phyloP scores from a whole-genome alignment of 2,329 filamentous ascomycete genomes.

The Penicillium corylophilum region DNA sequence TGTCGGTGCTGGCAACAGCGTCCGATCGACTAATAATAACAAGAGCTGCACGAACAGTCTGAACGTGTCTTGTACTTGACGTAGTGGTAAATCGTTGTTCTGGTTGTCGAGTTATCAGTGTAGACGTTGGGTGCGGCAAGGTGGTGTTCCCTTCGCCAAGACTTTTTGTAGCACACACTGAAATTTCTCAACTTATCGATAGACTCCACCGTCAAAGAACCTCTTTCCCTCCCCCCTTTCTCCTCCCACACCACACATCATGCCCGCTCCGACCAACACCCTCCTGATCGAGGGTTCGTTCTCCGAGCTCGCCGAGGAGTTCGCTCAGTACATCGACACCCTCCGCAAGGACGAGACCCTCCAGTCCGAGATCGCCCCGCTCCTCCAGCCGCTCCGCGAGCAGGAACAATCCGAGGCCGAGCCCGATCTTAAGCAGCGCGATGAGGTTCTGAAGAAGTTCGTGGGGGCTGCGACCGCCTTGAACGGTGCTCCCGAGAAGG shows the following conservation, averaged over 20 bases:
- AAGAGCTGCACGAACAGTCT: background rate
- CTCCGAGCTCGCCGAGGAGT: constrained; percentile 87
- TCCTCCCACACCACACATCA: constrained; percentile 34
- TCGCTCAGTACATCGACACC: constrained; percentile 88
- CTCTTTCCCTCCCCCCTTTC: constrained; percentile 17
- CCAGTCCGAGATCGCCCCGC: constrained; percentile 65
- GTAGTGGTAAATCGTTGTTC: background rate
- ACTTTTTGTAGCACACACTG: constrained; percentile 42
- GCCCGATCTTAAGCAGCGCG: constrained; percentile 62
- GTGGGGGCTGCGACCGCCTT: constrained; percentile 75
- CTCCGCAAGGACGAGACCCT: constrained; percentile 66
- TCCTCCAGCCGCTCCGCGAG: constrained; percentile 59
- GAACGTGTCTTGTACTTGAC: background rate
- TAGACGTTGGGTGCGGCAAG: constrained; percentile 6
- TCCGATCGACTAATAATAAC: background rate
- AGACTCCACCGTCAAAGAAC: constrained; percentile 37
- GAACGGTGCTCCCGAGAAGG: constrained; percentile 86
- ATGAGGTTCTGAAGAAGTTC: constrained; percentile 85
- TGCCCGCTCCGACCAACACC: constrained; percentile 62
- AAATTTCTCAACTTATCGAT: constrained; percentile 43
- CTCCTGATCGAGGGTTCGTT: constrained; percentile 86
- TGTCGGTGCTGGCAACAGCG: constrained; percentile 2
- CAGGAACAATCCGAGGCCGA: constrained; percentile 54
- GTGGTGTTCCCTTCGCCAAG: constrained; percentile 35
- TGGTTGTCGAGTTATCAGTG: background rate